These are phyloP conservation scores for Dactylella cylindrospora DNA, from an alignment of 2,329 filamentous ascomycete species.

Conservation along the genomic window DNA sequence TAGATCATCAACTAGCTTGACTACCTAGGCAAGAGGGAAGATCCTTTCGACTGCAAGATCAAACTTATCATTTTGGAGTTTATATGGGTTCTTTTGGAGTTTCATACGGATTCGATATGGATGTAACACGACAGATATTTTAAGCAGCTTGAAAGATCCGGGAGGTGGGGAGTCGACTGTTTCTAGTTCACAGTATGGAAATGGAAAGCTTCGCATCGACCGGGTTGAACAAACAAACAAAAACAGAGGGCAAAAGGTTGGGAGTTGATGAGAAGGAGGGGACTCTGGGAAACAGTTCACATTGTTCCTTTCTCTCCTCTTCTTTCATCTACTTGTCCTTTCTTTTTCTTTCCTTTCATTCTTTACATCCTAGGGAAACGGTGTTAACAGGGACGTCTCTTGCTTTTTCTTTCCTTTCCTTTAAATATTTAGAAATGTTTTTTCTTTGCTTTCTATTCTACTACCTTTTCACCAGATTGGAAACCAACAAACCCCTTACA, in stretches of 20 bases:
- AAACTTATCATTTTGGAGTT: too few species aligned
- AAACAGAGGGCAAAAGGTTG: slow-evolving; percentile 14
- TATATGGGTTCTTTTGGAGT: too few species aligned
- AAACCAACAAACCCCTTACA: slow-evolving; percentile 27
- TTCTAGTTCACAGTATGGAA: slow-evolving; percentile 40
- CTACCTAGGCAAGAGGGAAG: too few species aligned
- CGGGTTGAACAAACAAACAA: slow-evolving; percentile 39
- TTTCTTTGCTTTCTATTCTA: slow-evolving; percentile 8
- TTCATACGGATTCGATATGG: too few species aligned
- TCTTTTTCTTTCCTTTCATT: slow-evolving; percentile 3
- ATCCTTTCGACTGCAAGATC: too few species aligned
- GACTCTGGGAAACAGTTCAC: neutral
- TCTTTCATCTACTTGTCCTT: neutral
- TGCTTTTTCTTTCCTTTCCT: slow-evolving; percentile 3
- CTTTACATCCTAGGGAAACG: slow-evolving; percentile 17
- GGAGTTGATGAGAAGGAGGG: neutral
- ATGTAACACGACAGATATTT: slow-evolving; percentile 39
- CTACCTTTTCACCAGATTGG: slow-evolving; percentile 20
- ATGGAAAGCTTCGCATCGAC: too few species aligned
- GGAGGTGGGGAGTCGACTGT: slow-evolving; percentile 3
- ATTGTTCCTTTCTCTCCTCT: neutral
- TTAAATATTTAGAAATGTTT: slow-evolving; percentile 5
- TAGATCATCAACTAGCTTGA: too few species aligned
- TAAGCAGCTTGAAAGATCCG: slow-evolving; percentile 7
- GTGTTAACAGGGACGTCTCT: too few species aligned